Percentiles rank a stretch among this genome's conserved stretches.
Evolutionary conservation across 306 rosid species (phyloP).

Genomic region (Sphenostylis stenocarpa): DNA sequence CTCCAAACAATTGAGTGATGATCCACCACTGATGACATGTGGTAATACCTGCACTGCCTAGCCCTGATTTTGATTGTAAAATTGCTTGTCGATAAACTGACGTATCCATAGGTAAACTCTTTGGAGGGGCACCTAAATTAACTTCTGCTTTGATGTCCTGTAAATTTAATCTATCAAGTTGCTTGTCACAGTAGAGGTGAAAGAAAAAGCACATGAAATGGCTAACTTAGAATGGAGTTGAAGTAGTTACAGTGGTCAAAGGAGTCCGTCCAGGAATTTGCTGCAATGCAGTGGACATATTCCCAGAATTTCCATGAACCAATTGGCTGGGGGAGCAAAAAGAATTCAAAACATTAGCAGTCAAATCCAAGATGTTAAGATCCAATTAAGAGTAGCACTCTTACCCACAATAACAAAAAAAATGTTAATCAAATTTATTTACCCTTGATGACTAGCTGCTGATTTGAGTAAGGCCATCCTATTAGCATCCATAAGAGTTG

Average conservation of each 20-base stretch:
- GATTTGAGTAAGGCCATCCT: conserved; percentile 78
- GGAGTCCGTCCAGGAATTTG: conserved; percentile 72
- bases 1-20: too few species aligned
- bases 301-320: conserved; percentile 75
- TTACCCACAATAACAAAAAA: conserved; percentile 2
- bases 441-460: conserved; percentile 80
- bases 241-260: conserved; percentile 59
- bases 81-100: conserved; percentile 74
- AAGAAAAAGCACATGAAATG: not conserved
- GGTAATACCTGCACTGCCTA: conserved; percentile 64
- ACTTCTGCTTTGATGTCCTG: conserved; percentile 77
- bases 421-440: conserved; percentile 35
- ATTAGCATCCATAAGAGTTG: conserved; percentile 65
- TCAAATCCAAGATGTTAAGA: conserved; percentile 3
- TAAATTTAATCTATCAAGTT: conserved; percentile 39
- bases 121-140: conserved; percentile 57
- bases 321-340: conserved; percentile 60
- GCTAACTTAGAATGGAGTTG: conserved; percentile 26
- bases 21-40: too few species aligned
- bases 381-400: conserved; percentile 23
- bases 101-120: conserved; percentile 78
- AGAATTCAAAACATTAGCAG: conserved; percentile 33
- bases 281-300: conserved; percentile 68
- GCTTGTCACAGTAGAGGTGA: conserved; percentile 31
- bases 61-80: conserved; percentile 76